Evolutionary conservation across 768 basidiomycete genomes (phyloP), one percentile per base, ranked within the genome.

Genomic region (Exsudoporus frostii): DNA sequence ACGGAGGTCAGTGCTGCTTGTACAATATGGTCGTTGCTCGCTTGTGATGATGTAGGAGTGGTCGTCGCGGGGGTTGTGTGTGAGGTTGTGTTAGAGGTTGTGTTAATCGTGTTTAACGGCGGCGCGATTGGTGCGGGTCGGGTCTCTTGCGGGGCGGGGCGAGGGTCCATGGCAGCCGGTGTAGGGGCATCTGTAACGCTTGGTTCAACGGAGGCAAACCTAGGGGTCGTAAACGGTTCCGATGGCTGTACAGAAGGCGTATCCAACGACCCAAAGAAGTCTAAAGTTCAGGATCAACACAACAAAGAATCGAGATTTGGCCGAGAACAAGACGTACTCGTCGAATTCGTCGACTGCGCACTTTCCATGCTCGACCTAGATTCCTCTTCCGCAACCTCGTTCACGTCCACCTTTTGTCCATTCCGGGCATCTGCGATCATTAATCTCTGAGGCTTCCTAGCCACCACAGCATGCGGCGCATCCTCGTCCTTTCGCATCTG

Each of bases 391-490:
- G 71, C 73, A 2, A 65, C 72, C 42, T 73, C 76, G 9, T 63
- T 63, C 22, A 67, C 64, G 3, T 74, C 68, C 3, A 63, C 57
- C 62, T 77, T 74, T 30, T 75, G 44, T 25, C 63, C 68, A 71
- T 56, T 71, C 53, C 64, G 65, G 1, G 68, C 72, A 54, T 76
- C 83, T 41, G 82, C 85, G 49, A 92, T 92, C 82, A 92, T 78
- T 33, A 92, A 68, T 37, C 88, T 71, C 44, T 81, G 74, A 14
- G 72, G 70, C 48, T 76, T 74, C 39, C 80, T 75, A 4, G 78
- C 77, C 7, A 84, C 72, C 3, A 82, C 79, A 25, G 76, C 72
- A 33, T 71, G 72, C 6, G 74, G 62, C 11, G 71, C 58, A 37
- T 63, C 69, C 39, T 70, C 69, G 45, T 66, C 70, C 41, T 63